Percentiles rank a stretch among this genome's conserved stretches.
phyloP scores from a whole-genome alignment of 768 basidiomycete genomes.

The Sarcodon aspratus region DNA sequence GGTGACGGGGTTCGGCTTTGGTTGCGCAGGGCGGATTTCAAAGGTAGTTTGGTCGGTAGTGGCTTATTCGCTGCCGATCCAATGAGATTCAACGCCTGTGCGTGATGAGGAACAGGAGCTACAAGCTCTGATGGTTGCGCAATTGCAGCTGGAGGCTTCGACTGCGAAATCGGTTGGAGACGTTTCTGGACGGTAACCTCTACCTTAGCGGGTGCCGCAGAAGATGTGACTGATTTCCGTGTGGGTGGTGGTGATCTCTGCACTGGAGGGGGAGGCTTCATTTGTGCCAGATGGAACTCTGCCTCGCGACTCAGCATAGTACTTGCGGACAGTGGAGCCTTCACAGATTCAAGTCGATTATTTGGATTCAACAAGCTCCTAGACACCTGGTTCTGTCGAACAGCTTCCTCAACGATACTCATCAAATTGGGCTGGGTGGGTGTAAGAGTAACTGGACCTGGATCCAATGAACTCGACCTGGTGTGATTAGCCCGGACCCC shows the following conservation, averaged over 20 bases:
- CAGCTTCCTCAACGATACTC: conserved; percentile 58
- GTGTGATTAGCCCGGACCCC: conserved; percentile 1
- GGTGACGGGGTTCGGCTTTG: conserved; percentile 17
- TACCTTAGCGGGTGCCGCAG: neutral
- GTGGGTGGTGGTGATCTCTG: neutral
- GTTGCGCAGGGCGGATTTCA: conserved; percentile 54
- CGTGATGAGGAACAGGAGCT: neutral
- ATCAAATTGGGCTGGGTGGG: conserved; percentile 33
- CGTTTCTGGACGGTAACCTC: neutral
- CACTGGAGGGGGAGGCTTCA: neutral
- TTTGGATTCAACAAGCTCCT: conserved; percentile 16
- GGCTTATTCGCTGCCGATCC: neutral
- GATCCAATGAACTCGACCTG: conserved; percentile 9
- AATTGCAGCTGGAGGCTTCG: neutral
- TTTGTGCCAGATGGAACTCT: neutral
- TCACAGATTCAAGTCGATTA: conserved; percentile 27
- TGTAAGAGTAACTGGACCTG: neutral
- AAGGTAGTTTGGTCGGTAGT: conserved; percentile 32
- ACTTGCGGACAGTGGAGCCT: conserved; percentile 35
- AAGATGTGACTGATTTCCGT: neutral
- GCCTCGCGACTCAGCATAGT: conserved; percentile 3
- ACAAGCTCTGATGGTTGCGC: neutral
- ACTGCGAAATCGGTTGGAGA: neutral
- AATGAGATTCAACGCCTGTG: neutral
- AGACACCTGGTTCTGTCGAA: conserved; percentile 24